Evolutionary conservation across 768 basidiomycete species (phyloP).

Genomic region (Russula olivacea): DNA sequence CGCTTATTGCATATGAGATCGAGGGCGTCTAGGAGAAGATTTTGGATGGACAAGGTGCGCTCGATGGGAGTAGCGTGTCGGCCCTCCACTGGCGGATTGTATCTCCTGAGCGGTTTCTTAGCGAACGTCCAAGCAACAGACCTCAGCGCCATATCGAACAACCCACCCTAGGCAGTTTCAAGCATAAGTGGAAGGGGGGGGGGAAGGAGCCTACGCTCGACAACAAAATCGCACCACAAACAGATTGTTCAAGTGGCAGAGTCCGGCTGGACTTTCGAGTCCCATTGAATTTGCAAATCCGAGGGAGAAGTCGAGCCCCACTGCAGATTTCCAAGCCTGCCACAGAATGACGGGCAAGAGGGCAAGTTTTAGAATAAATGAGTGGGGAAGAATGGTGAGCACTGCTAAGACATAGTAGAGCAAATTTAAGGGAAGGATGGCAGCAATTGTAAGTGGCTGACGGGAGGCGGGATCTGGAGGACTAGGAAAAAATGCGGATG

Average conservation of each 20-base stretch:
- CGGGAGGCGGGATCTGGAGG: conserved; percentile 14
- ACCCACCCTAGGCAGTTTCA: too few species aligned
- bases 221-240: conserved; percentile 8
- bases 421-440: neutral
- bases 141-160: neutral
- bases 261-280: neutral
- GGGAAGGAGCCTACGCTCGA: neutral
- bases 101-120: conserved; percentile 1
- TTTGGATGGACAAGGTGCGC: neutral
- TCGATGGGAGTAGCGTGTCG: neutral
- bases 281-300: conserved; percentile 2
- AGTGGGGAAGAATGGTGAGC: conserved; percentile 16
- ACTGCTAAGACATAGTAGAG: conserved; percentile 7
- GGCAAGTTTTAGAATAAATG: neutral
- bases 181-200: too few species aligned
- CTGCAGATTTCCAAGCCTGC: conserved; percentile 10
- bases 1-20: conserved; percentile 19
- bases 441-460: conserved; percentile 6
- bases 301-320: conserved; percentile 3
- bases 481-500: neutral
- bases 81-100: neutral
- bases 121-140: conserved; percentile 17
- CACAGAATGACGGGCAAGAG: conserved; percentile 11
- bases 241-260: conserved; percentile 1
- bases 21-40: conserved; percentile 15